A percentile compares a stretch with the other conserved stretches of the same genome.
These are phyloP conservation scores for Lepiota subincarnata DNA, from an alignment of 768 basidiomycete genomes.

Conservation along the genomic window DNA sequence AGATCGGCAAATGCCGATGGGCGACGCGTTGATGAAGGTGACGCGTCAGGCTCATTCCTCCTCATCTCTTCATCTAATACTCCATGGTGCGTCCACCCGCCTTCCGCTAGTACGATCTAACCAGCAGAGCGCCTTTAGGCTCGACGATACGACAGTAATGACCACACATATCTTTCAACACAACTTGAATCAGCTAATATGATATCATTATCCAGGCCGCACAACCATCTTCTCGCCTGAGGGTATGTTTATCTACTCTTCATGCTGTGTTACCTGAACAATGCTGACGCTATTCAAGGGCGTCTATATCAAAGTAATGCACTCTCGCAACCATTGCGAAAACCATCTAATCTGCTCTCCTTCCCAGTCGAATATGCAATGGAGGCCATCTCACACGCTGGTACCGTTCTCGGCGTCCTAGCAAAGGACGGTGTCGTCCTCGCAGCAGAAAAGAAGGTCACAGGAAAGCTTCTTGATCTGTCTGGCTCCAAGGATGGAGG, in stretches of 20 bases:
- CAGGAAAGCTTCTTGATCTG: constrained; percentile 93
- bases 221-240: constrained; percentile 99
- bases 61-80: constrained; percentile 21
- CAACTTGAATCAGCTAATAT: constrained; percentile 16
- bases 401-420: constrained; percentile 88
- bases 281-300: constrained; percentile 44
- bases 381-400: constrained; percentile 97
- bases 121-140: constrained; percentile 43
- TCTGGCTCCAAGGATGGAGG: constrained; percentile 82
- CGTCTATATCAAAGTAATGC: constrained; percentile 88
- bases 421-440: constrained; percentile 90
- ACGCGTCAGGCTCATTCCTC: constrained; percentile 36
- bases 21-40: constrained; percentile 36
- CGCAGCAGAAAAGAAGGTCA: constrained; percentile 96
- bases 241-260: constrained; percentile 44
- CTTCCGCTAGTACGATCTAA: neutral
- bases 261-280: constrained; percentile 10
- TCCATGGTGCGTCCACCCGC: constrained; percentile 43
- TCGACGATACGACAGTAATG: constrained; percentile 92
- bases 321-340: neutral
- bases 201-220: constrained; percentile 52
- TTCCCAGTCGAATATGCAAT: constrained; percentile 95
- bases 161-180: neutral
- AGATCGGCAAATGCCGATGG: constrained; percentile 34
- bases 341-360: constrained; percentile 8